Percentiles rank a stretch among this genome's conserved stretches.
These are phyloP conservation scores for Neodidymelliopsis sp. DNA, from an alignment of 2,329 filamentous ascomycete genomes.

Conservation along the genomic window DNA sequence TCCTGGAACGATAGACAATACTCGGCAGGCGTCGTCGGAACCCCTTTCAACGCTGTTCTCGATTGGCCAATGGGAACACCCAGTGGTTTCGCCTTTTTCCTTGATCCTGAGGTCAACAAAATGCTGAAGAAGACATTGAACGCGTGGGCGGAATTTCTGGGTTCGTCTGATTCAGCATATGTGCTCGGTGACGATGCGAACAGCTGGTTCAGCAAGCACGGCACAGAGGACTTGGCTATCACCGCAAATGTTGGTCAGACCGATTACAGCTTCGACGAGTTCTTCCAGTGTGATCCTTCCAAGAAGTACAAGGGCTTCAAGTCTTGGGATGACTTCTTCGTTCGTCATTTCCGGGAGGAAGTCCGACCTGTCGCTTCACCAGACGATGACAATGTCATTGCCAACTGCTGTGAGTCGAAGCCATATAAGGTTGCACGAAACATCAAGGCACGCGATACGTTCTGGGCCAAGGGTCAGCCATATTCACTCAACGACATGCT, in stretches of 20 bases:
- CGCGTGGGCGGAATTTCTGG: constrained; percentile 53
- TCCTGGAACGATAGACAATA: constrained; percentile 51
- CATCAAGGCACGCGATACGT: constrained; percentile 65
- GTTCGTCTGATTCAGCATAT: constrained; percentile 45
- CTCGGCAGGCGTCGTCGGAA: constrained; percentile 57
- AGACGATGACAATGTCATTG: constrained; percentile 63
- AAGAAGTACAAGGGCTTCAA: constrained; percentile 66
- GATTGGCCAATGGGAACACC: constrained; percentile 66
- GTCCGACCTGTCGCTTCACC: constrained; percentile 66
- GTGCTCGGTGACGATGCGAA: constrained; percentile 46
- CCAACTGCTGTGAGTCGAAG: constrained; percentile 71
- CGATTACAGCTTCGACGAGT: constrained; percentile 62
- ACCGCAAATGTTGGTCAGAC: constrained; percentile 29
- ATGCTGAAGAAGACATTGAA: constrained; percentile 62
- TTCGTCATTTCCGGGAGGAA: constrained; percentile 61
- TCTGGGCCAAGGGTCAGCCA: constrained; percentile 74
- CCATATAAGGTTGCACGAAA: constrained; percentile 61
- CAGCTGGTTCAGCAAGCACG: constrained; percentile 53
- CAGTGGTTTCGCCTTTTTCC: constrained; percentile 62
- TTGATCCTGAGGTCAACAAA: constrained; percentile 60
- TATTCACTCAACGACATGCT: constrained; percentile 73
- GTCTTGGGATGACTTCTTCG: constrained; percentile 77
- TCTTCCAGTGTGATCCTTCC: constrained; percentile 66
- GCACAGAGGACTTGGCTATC: constrained; percentile 42
- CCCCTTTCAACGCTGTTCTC: constrained; percentile 65